Conservation (phyloP, 1,284 basidiomycete species). For the Pyrrhoderma lamaoense region DNA sequence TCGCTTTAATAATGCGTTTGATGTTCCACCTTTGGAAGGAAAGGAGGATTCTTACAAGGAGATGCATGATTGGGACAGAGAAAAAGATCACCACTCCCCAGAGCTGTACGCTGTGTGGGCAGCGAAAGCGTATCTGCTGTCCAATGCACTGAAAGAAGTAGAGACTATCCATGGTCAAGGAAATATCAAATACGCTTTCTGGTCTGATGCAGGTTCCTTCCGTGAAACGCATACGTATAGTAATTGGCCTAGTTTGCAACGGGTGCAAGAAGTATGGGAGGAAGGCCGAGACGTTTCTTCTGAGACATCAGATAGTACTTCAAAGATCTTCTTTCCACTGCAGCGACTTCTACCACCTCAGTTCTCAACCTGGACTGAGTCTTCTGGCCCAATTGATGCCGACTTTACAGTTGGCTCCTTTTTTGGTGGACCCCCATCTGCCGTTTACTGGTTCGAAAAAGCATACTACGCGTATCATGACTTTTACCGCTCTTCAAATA, state of each 20-base stretch:
- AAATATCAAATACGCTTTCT: constrained; percentile 40
- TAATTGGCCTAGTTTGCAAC: constrained; percentile 37
- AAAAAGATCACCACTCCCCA: constrained; percentile 34
- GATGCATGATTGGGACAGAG: constrained; percentile 39
- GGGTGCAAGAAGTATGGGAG: constrained; percentile 36
- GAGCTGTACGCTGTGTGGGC: constrained; percentile 49
- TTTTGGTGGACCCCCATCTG: constrained; percentile 40
- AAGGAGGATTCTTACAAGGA: constrained; percentile 30
- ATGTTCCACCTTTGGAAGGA: constrained; percentile 36
- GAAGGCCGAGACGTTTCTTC: constrained; percentile 30
- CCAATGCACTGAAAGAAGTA: constrained; percentile 29
- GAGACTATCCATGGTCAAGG: constrained; percentile 17
- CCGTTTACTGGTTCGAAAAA: constrained; percentile 36
- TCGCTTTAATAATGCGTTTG: constrained; percentile 37
- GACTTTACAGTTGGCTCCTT: constrained; percentile 49
- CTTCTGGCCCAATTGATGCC: constrained; percentile 40
- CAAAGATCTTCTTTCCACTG: constrained; percentile 41
- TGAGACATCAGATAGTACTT: constrained; percentile 25
- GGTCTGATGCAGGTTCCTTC: constrained; percentile 48
- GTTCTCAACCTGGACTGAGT: constrained; percentile 35
- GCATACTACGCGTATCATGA: constrained; percentile 45
- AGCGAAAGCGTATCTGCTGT: constrained; percentile 43
- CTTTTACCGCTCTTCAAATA: constrained; percentile 33
- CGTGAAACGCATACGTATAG: constrained; percentile 33
- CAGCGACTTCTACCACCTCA: constrained; percentile 27